Evolutionary conservation across 208 protist species (phyloP).

Genomic region (Histomonas meleagridis): DNA sequence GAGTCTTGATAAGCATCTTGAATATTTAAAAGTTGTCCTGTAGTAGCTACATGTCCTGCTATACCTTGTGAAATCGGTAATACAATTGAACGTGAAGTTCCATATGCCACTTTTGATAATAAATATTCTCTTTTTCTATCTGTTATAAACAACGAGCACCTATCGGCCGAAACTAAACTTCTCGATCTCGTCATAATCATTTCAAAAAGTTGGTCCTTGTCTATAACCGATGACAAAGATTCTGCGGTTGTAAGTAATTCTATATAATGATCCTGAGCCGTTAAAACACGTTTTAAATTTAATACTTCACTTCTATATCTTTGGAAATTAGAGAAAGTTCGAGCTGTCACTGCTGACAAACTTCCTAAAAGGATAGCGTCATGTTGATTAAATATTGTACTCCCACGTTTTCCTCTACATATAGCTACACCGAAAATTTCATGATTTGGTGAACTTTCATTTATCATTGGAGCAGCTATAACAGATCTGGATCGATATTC

Average conservation of each 20-base stretch:
- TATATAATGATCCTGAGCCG: constrained; percentile 33
- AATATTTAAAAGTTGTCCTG: constrained; percentile 50
- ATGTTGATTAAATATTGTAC: neutral
- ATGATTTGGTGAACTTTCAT: constrained; percentile 23
- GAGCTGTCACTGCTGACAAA: neutral
- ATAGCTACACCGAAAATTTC: constrained; percentile 24
- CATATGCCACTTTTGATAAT: neutral
- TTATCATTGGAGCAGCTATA: constrained; percentile 30
- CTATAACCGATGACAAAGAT: neutral
- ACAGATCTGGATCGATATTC: neutral
- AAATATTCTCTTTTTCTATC: constrained; percentile 34
- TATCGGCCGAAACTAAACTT: neutral
- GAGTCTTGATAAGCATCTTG: constrained; percentile 53
- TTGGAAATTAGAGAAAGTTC: neutral
- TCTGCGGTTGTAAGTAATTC: constrained; percentile 2
- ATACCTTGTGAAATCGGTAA: constrained; percentile 43
- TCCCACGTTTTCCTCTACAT: neutral
- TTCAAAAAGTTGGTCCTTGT: constrained; percentile 21
- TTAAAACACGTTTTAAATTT: neutral
- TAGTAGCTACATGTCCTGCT: constrained; percentile 46
- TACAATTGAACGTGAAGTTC: constrained; percentile 28
- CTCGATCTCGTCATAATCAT: neutral
- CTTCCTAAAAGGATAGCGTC: neutral
- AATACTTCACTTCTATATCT: neutral
- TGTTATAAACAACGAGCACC: constrained; percentile 26